These are phyloP conservation scores for Geosmithia putterillii DNA, from an alignment of 2,329 filamentous ascomycete genomes.

Conservation along the genomic window DNA sequence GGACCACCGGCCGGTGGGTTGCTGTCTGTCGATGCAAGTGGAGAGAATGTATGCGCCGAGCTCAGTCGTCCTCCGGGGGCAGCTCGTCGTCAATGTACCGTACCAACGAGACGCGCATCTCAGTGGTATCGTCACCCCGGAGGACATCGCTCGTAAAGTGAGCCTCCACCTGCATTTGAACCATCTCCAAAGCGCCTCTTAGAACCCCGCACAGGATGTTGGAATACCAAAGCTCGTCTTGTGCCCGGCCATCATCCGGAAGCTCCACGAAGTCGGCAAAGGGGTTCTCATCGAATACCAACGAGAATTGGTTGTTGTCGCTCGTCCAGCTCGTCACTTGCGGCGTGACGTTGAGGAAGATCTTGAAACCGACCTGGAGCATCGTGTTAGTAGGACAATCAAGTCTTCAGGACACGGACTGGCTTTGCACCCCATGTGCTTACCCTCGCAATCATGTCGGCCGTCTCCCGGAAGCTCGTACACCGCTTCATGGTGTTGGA, in stretches of 20 bases:
- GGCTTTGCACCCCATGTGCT: conserved; percentile 4
- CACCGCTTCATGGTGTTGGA: conserved; percentile 82
- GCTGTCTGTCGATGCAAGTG: too few relatives aligned
- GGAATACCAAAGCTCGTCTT: conserved; percentile 97
- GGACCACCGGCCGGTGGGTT: too few relatives aligned
- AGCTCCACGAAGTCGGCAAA: conserved; percentile 95
- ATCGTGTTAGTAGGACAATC: not conserved
- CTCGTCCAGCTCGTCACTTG: conserved; percentile 90
- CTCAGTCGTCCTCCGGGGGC: conserved; percentile 86
- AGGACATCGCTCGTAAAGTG: conserved; percentile 93
- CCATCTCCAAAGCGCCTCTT: conserved; percentile 89
- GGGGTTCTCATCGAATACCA: conserved; percentile 95
- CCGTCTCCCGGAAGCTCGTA: conserved; percentile 86
- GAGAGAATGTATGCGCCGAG: not conserved
- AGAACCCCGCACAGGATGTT: conserved; percentile 94
- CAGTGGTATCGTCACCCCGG: conserved; percentile 87
- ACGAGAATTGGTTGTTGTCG: conserved; percentile 91
- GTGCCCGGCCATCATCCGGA: conserved; percentile 86
- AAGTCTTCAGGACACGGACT: not conserved
- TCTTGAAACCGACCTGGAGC: conserved; percentile 85
- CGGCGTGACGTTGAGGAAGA: conserved; percentile 94
- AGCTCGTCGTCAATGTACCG: conserved; percentile 96
- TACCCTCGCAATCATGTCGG: conserved; percentile 92
- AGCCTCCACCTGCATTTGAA: conserved; percentile 97
- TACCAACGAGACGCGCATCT: conserved; percentile 88